These are phyloP conservation scores for Phycomyces blakesleeanus DNA, from an alignment of 192 early-diverging fungal genomes.

Conservation along the genomic window DNA sequence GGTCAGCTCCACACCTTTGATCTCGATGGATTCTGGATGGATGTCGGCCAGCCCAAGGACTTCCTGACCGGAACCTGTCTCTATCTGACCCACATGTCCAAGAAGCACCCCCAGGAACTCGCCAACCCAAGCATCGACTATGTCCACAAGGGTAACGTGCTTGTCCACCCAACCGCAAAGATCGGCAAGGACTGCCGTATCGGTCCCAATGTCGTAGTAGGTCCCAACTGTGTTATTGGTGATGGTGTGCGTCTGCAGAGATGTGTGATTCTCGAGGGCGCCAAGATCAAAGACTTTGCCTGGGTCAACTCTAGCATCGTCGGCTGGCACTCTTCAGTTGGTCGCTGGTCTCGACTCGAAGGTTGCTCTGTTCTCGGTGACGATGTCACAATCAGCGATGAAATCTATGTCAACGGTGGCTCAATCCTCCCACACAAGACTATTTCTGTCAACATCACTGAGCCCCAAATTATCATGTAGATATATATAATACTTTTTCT, in stretches of 20 bases:
- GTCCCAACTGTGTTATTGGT: constrained; percentile 85
- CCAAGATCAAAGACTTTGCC: constrained; percentile 81
- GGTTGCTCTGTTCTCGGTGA: constrained; percentile 94
- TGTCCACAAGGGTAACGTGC: constrained; percentile 83
- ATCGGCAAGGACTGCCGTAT: constrained; percentile 96
- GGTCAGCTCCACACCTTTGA: constrained; percentile 88
- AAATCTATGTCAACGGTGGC: constrained; percentile 93
- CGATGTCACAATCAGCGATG: constrained; percentile 92
- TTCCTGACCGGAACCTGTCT: constrained; percentile 93
- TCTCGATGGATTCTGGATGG: constrained; percentile 98
- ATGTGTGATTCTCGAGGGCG: constrained; percentile 84
- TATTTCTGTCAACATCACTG: constrained; percentile 82
- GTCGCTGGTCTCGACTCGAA: constrained; percentile 93
- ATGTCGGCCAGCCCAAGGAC: constrained; percentile 99
- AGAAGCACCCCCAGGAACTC: constrained; percentile 70
- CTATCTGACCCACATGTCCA: constrained; percentile 81
- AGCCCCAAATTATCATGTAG: constrained; percentile 96
- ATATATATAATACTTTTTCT: constrained; percentile 18
- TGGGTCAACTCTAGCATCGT: constrained; percentile 90
- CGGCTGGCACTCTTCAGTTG: constrained; percentile 94
- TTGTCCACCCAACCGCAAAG: constrained; percentile 87
- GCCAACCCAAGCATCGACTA: constrained; percentile 63
- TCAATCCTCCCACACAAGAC: constrained; percentile 96
- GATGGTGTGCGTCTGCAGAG: constrained; percentile 91
- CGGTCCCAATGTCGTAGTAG: constrained; percentile 96